These are phyloP conservation scores for Solanum medicagineum DNA, from an alignment of 257 asterid species.

Conservation along the genomic window DNA sequence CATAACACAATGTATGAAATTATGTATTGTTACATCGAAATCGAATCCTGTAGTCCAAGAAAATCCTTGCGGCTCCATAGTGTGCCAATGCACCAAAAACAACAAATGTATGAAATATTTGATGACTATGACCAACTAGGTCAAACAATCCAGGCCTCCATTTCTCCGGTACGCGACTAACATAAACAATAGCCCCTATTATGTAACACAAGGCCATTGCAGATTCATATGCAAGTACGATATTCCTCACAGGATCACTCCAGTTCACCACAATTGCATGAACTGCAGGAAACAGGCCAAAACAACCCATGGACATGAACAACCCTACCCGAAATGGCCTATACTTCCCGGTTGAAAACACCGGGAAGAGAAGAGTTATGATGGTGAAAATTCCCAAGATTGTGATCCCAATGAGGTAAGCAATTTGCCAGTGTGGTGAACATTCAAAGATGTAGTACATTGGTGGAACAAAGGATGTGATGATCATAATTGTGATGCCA, in stretches of 20 bases:
- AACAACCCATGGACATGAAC: constrained; percentile 74
- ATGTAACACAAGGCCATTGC: constrained; percentile 71
- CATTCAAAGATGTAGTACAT: constrained; percentile 8
- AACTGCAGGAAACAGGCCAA: constrained; percentile 64
- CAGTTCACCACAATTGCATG: constrained; percentile 60
- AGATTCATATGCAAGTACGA: constrained; percentile 44
- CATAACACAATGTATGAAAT: background rate
- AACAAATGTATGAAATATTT: constrained; percentile 13
- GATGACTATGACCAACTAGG: constrained; percentile 90
- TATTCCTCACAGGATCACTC: constrained; percentile 63
- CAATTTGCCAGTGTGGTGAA: constrained; percentile 1
- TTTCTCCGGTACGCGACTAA: constrained; percentile 62
- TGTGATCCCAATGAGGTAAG: constrained; percentile 30
- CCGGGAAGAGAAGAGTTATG: constrained; percentile 56
- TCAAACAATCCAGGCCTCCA: constrained; percentile 95
- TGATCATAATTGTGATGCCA: constrained; percentile 87
- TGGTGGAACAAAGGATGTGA: constrained; percentile 51
- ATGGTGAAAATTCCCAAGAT: constrained; percentile 54
- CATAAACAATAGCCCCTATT: constrained; percentile 56
- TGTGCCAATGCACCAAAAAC: constrained; percentile 5
- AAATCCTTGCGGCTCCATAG: constrained; percentile 5
- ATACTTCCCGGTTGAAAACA: constrained; percentile 44
- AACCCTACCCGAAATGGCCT: constrained; percentile 52
- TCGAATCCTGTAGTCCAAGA: background rate
- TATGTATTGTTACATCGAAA: background rate